Base-by-base conservation (phyloP, 2,329 filamentous ascomycete species). In the Sporothrix brunneoviolacea region DNA sequence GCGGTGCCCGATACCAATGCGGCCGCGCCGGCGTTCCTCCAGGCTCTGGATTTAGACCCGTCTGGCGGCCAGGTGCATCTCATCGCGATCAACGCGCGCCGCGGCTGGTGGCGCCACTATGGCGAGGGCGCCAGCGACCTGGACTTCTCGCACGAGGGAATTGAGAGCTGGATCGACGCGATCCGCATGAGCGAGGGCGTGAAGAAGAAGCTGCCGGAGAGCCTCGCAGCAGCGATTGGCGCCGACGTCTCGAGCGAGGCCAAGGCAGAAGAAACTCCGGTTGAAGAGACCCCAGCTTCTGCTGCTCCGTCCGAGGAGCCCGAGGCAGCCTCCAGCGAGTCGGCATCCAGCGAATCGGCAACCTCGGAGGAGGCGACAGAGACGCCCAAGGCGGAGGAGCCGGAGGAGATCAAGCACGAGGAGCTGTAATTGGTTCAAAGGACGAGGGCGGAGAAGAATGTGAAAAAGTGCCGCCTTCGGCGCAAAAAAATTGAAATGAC, bases 131-230 rank as follows among this genome's bases (percentile, higher is more conserved):
- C 13, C n/a, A 16, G 15, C n/a, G 39, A n/a, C 13, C 61, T 40
- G 3, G 70, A 77, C 38, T 82, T 82, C 39, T 79, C 77, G 49
- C 63, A 74, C 21, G 72, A 77, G 48, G 78, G 76, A 22, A 71
- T 98, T 27, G 88, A 95, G 70, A 71, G 73, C 55, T 98, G 91
- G 89, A 80, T 98, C 53, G 93, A 98, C 62, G 77, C 80, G n/a
- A 89, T 97, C 55, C 83, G 89, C 33, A 77, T 98, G 74, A 88
- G 91, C 47, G 91, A 97, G 63, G 86, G 88, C 3, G 70, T 77
- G 53, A 96, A 91, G 75, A 76, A 82, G 60, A 87, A 83, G 70
- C 65, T 93, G 37, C 86, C 87, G 0, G 76, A 79, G 52, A 77
- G 74, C 2, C 60, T 88, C 38, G 62, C 84, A 28, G 69, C 71